Conservation (phyloP, 2,329 filamentous ascomycete genomes). For the Alternaria sp. region DNA sequence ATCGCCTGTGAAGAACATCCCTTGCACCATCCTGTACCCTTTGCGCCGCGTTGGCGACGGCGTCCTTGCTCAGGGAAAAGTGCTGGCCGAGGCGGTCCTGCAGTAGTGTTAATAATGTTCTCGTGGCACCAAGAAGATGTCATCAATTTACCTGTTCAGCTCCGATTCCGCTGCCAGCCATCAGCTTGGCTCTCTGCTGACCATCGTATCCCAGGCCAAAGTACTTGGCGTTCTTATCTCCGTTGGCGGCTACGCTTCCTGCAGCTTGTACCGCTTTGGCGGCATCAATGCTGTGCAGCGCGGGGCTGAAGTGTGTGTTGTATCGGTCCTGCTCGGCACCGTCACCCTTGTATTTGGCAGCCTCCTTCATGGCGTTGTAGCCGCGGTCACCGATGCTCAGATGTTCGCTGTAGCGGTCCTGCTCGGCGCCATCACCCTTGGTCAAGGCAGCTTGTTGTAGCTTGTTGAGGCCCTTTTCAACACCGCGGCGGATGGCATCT, state of each 20-base stretch:
- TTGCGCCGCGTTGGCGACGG: slow-evolving; percentile 37
- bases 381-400: slow-evolving; percentile 27
- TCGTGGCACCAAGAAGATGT: not conserved
- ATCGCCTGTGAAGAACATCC: slow-evolving; percentile 32
- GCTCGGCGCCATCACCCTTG: slow-evolving; percentile 33
- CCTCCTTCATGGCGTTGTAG: slow-evolving; percentile 24
- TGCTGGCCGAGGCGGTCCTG: slow-evolving; percentile 46
- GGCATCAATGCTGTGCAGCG: slow-evolving; percentile 31
- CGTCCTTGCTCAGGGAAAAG: slow-evolving; percentile 35
- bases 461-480: slow-evolving; percentile 32
- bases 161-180: slow-evolving; percentile 43
- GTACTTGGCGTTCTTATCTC: slow-evolving; percentile 37
- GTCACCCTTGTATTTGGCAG: slow-evolving; percentile 32
- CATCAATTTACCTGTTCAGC: slow-evolving; percentile 45
- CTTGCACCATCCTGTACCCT: slow-evolving; percentile 40
- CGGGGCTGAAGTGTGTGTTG: slow-evolving; percentile 38
- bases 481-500: slow-evolving; percentile 31
- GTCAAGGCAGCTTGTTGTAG: slow-evolving; percentile 27
- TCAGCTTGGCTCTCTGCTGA: slow-evolving; percentile 38
- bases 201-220: slow-evolving; percentile 46
- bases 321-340: slow-evolving; percentile 49
- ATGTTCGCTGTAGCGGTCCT: slow-evolving; percentile 38
- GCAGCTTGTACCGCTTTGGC: slow-evolving; percentile 39
- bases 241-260: slow-evolving; percentile 34
- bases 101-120: slow-evolving; percentile 13